Conservation (phyloP, 2,329 filamentous ascomycete genomes). For the Seiridium cupressi region DNA sequence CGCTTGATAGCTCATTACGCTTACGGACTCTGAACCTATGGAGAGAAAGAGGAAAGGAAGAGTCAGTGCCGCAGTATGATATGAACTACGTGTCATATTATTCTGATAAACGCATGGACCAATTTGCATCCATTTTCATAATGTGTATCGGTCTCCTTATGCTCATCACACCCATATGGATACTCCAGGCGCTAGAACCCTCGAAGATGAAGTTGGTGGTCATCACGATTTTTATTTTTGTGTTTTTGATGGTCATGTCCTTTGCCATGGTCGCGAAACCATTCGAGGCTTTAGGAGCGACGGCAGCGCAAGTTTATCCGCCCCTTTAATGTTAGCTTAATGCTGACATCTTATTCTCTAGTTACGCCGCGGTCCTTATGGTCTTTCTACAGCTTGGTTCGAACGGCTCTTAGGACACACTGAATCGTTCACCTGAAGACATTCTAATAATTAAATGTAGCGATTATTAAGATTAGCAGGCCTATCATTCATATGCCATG, state of each 20-base stretch:
- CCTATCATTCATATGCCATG: too few species aligned
- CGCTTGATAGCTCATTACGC: slow-evolving; percentile 9
- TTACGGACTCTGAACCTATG: slow-evolving; percentile 13
- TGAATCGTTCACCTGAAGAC: too few species aligned
- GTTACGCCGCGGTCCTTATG: slow-evolving; percentile 15
- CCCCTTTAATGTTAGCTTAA: too few species aligned
- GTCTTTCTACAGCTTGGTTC: slow-evolving; percentile 14
- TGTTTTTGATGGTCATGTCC: slow-evolving; percentile 15
- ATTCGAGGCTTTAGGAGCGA: slow-evolving; percentile 18
- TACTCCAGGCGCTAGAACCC: slow-evolving; percentile 18
- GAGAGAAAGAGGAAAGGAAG: background rate
- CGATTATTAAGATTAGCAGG: too few species aligned
- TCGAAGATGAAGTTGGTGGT: slow-evolving; percentile 22
- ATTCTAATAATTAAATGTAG: too few species aligned
- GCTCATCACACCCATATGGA: slow-evolving; percentile 32
- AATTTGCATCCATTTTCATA: slow-evolving; percentile 20
- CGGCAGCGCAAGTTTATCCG: slow-evolving; percentile 16
- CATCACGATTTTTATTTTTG: slow-evolving; percentile 28
- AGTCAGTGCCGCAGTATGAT: background rate
- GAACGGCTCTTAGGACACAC: too few species aligned
- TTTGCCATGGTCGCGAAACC: slow-evolving; percentile 18
- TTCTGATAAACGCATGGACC: slow-evolving; percentile 16
- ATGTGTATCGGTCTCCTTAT: slow-evolving; percentile 22
- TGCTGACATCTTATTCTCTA: background rate
- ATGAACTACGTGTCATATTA: slow-evolving; percentile 4